These are phyloP conservation scores for Handroanthus guayacan DNA, from an alignment of 257 asterid genomes.

Conservation along the genomic window DNA sequence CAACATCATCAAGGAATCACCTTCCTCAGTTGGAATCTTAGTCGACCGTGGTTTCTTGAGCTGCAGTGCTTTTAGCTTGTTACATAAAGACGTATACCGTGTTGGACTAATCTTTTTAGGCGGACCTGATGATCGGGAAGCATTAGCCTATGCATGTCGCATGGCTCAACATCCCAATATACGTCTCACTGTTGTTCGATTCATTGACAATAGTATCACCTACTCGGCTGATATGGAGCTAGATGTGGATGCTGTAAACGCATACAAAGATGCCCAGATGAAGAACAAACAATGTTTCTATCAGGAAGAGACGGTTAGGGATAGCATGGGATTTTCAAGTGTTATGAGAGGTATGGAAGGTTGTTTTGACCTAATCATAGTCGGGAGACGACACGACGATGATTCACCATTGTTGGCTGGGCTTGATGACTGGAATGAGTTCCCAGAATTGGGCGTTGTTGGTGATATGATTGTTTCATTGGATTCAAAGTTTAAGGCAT, in stretches of 20 bases:
- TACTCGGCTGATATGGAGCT: slow-evolving; percentile 4
- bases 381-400: slow-evolving; percentile 47
- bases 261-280: slow-evolving; percentile 26
- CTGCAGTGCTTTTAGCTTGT: background rate
- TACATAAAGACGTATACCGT: background rate
- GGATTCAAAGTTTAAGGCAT: slow-evolving; percentile 34
- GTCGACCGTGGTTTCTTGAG: slow-evolving; percentile 38
- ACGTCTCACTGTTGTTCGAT: slow-evolving; percentile 39
- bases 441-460: slow-evolving; percentile 49
- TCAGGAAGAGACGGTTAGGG: slow-evolving; percentile 43
- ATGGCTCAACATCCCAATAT: slow-evolving; percentile 45
- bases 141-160: slow-evolving; percentile 44
- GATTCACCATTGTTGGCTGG: slow-evolving; percentile 41
- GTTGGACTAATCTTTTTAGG: slow-evolving; percentile 50
- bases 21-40: slow-evolving; percentile 54
- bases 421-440: slow-evolving; percentile 50
- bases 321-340: slow-evolving; percentile 38
- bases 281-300: slow-evolving; percentile 33
- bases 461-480: slow-evolving; percentile 48
- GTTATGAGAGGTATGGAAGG: slow-evolving; percentile 38
- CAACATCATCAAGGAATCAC: slow-evolving; percentile 41
- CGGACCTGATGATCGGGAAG: slow-evolving; percentile 58
- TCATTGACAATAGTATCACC: slow-evolving; percentile 9
- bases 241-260: slow-evolving; percentile 33
- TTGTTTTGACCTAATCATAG: slow-evolving; percentile 44